A percentile compares a stretch with the other conserved stretches of the same genome.
phyloP scores from a whole-genome alignment of 2,329 filamentous ascomycete genomes.

The Fusarium lateritium region DNA sequence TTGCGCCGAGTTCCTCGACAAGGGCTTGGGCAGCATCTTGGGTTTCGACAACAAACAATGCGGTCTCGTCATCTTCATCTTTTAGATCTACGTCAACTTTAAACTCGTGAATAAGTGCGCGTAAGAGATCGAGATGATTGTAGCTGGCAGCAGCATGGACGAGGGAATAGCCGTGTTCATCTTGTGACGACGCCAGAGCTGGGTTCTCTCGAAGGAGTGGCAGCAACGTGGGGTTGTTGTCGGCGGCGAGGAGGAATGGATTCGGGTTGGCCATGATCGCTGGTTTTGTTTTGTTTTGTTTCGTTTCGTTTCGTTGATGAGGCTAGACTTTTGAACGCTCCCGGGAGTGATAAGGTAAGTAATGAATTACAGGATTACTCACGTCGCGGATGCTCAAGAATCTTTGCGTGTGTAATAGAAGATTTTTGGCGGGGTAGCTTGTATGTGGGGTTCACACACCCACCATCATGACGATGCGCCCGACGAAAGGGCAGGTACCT shows the following conservation, averaged over 20 bases:
- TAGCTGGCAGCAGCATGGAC: slow-evolving; percentile 95
- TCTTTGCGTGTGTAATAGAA: slow-evolving; percentile 5
- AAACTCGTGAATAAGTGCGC: slow-evolving; percentile 81
- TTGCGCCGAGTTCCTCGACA: slow-evolving; percentile 84
- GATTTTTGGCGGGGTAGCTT: slow-evolving; percentile 42
- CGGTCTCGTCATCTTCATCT: slow-evolving; percentile 94
- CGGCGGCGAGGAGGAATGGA: slow-evolving; percentile 83
- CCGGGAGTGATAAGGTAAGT: background rate
- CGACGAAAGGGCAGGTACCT: background rate
- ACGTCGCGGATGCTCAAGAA: background rate
- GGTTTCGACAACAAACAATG: slow-evolving; percentile 93
- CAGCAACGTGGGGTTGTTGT: slow-evolving; percentile 82
- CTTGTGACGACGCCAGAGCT: slow-evolving; percentile 82
- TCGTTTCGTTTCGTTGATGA: too few relatives aligned
- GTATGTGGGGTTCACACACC: slow-evolving; percentile 8
- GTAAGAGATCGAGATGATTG: slow-evolving; percentile 85
- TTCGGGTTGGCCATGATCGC: slow-evolving; percentile 60
- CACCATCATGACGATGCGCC: slow-evolving; percentile 1
- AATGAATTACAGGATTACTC: background rate
- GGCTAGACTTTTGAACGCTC: too few relatives aligned
- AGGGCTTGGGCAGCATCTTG: slow-evolving; percentile 83
- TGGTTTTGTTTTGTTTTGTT: background rate
- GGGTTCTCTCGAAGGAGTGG: slow-evolving; percentile 81
- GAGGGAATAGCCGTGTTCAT: slow-evolving; percentile 94
- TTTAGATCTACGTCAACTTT: slow-evolving; percentile 83